Percentiles rank a stretch among this genome's conserved stretches.
These are phyloP conservation scores for Tillandsia fasciculata DNA, from an alignment of 176 grass and related monocot species.

Conservation along the genomic window DNA sequence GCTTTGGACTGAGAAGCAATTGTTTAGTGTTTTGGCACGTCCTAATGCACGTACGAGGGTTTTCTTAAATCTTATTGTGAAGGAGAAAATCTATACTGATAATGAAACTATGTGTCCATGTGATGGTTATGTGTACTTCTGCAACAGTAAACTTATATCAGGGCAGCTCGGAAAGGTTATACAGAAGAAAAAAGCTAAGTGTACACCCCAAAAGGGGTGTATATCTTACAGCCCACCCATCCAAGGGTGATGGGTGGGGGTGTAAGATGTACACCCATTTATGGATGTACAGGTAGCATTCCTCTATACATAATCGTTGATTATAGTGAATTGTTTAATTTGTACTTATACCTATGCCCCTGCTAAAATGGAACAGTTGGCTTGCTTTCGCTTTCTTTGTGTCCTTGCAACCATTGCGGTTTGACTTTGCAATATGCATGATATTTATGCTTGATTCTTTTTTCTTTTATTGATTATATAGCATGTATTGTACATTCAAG, in stretches of 20 bases:
- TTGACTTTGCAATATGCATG: not conserved
- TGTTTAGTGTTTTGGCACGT: conserved; percentile 82
- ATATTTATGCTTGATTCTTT: not conserved
- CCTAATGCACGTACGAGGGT: conserved; percentile 84
- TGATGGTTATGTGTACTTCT: conserved; percentile 85
- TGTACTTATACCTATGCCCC: not conserved
- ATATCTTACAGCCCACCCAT: too few species aligned
- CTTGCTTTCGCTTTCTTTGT: not conserved
- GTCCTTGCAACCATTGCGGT: not conserved
- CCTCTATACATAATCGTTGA: conserved; percentile 8
- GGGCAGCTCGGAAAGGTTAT: conserved; percentile 81
- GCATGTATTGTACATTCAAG: not conserved
- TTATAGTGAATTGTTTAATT: not conserved
- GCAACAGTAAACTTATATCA: conserved; percentile 82
- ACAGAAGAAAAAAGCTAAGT: too few species aligned
- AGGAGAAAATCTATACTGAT: conserved; percentile 65
- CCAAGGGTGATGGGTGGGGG: too few species aligned
- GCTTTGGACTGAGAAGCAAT: conserved; percentile 91
- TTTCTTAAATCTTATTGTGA: conserved; percentile 71
- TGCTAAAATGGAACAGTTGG: not conserved
- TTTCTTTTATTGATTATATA: not conserved
- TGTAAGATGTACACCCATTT: too few species aligned
- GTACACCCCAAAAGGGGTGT: too few species aligned
- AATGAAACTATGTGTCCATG: conserved; percentile 73
- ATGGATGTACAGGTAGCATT: too few species aligned